These are phyloP conservation scores for Breynia disticha DNA, from an alignment of 441 rosid genomes.

Conservation along the genomic window DNA sequence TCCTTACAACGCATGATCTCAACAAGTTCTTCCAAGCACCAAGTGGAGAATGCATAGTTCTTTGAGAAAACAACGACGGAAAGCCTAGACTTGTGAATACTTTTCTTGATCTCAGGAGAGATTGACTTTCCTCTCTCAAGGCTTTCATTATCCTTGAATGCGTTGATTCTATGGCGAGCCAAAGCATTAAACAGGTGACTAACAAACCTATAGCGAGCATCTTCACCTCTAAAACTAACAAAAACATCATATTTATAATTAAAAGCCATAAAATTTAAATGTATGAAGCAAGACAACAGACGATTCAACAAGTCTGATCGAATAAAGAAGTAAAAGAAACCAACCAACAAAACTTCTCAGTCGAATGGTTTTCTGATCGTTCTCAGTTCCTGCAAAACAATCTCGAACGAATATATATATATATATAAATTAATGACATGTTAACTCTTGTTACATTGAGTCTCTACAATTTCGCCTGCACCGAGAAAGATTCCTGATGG, in stretches of 20 bases:
- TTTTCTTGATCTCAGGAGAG: constrained; percentile 1
- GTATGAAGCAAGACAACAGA: too few relatives aligned
- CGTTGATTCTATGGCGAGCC: neutral
- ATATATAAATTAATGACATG: too few relatives aligned
- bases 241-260: constrained; percentile 1
- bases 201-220: constrained; percentile 1
- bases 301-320: too few relatives aligned
- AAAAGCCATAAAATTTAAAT: neutral
- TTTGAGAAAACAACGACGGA: constrained; percentile 6
- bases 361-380: too few relatives aligned
- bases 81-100: constrained; percentile 1
- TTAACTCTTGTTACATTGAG: too few relatives aligned
- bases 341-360: too few relatives aligned
- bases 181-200: constrained; percentile 4
- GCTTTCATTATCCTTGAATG: constrained; percentile 6
- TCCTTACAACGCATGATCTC: constrained; percentile 1
- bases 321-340: too few relatives aligned
- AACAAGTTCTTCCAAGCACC: constrained; percentile 10
- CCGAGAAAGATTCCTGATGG: too few relatives aligned
- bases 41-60: constrained; percentile 7
- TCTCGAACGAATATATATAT: too few relatives aligned
- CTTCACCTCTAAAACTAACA: constrained; percentile 10
- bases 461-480: too few relatives aligned
- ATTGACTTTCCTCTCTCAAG: constrained; percentile 2
- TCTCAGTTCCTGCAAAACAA: too few relatives aligned